Conservation (phyloP, 2,329 filamentous ascomycete species). For the Cladosporium sp. region DNA sequence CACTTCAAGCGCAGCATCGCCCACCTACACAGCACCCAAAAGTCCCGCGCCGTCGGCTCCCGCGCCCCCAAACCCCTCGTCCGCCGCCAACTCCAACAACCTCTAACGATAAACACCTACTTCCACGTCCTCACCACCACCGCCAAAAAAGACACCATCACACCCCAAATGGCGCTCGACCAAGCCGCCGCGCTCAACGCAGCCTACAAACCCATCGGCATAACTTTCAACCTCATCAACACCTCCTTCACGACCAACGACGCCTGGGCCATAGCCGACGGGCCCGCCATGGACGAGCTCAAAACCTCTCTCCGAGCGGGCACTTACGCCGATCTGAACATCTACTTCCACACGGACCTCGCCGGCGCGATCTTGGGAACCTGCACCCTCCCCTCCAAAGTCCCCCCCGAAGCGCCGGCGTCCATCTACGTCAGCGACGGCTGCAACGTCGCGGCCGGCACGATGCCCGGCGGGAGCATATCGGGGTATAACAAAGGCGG, state of each 20-base stretch:
- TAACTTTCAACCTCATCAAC: slow-evolving; percentile 48
- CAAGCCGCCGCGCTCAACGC: slow-evolving; percentile 39
- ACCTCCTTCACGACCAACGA: slow-evolving; percentile 51
- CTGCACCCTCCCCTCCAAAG: slow-evolving; percentile 46
- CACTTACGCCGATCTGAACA: slow-evolving; percentile 51
- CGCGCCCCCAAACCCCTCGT: slow-evolving; percentile 19
- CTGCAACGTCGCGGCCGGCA: slow-evolving; percentile 54
- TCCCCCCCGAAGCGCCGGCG: slow-evolving; percentile 30
- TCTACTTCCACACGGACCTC: slow-evolving; percentile 58
- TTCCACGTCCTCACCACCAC: slow-evolving; percentile 43
- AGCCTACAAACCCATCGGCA: slow-evolving; percentile 47
- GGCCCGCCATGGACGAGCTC: slow-evolving; percentile 46
- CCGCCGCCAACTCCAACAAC: slow-evolving; percentile 17
- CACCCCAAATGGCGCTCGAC: slow-evolving; percentile 36
- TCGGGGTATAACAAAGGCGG: slow-evolving; percentile 47
- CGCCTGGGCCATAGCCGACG: slow-evolving; percentile 48
- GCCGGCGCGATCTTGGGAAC: slow-evolving; percentile 47
- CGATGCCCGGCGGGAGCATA: slow-evolving; percentile 50
- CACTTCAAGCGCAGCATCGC: slow-evolving; percentile 38
- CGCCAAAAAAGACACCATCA: slow-evolving; percentile 35
- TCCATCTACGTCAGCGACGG: slow-evolving; percentile 49
- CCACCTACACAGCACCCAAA: slow-evolving; percentile 29
- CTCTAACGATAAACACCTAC: slow-evolving; percentile 39
- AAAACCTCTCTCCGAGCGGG: slow-evolving; percentile 52
- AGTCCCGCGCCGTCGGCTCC: slow-evolving; percentile 19